These are phyloP conservation scores for Lyophyllum atratum DNA, from an alignment of 768 basidiomycete species.

Conservation along the genomic window DNA sequence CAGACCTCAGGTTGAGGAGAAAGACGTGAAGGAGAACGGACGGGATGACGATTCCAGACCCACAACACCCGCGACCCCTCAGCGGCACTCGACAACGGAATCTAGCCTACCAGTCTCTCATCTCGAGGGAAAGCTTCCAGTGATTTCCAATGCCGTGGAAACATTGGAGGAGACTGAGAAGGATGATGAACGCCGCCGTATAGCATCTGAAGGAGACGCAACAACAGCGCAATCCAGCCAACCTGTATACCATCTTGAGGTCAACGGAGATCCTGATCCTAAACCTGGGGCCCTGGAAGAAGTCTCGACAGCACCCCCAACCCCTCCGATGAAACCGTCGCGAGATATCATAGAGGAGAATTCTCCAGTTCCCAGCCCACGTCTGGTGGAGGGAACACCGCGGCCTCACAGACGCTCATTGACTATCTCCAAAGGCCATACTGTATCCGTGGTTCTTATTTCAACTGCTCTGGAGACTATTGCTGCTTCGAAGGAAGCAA, in stretches of 20 bases:
- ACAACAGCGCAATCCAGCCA: not conserved
- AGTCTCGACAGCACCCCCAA: slow-evolving; percentile 7
- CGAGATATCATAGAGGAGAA: slow-evolving; percentile 1
- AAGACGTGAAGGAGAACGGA: not conserved
- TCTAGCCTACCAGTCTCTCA: not conserved
- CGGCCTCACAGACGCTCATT: slow-evolving; percentile 53
- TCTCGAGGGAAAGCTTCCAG: not conserved
- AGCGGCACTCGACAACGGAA: not conserved
- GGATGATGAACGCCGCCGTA: not conserved
- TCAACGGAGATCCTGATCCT: not conserved
- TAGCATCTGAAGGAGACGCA: not conserved
- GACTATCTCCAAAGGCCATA: slow-evolving; percentile 68
- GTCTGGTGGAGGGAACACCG: slow-evolving; percentile 4
- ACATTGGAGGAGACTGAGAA: not conserved
- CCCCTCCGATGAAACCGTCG: slow-evolving; percentile 14
- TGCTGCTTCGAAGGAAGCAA: slow-evolving; percentile 85
- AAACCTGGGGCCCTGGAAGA: not conserved
- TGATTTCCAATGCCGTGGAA: not conserved
- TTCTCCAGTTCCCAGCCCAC: not conserved
- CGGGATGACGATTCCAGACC: not conserved
- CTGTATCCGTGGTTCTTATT: slow-evolving; percentile 79
- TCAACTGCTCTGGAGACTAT: slow-evolving; percentile 86
- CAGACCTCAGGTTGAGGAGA: not conserved
- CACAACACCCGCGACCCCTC: not conserved
- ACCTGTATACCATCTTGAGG: not conserved